phyloP scores from a whole-genome alignment of 768 basidiomycete genomes.

The Tricholoma hemisulphureum region DNA sequence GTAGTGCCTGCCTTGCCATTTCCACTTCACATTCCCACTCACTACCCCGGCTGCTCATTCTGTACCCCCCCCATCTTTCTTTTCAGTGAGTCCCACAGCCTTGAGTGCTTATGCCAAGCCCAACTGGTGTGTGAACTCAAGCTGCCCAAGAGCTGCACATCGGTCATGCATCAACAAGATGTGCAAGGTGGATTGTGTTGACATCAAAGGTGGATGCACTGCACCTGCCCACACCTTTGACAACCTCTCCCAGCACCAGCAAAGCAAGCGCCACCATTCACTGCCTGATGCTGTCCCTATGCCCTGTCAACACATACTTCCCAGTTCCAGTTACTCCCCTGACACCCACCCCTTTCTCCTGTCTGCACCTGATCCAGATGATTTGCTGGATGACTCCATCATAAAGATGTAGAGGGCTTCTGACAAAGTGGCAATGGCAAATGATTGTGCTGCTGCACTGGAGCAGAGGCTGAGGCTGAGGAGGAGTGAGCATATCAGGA shows the following conservation, averaged over 20 bases:
- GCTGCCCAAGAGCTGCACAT: no score
- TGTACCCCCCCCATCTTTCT: no score
- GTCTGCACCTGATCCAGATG: not conserved
- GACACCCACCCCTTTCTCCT: not conserved
- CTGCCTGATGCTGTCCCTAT: not conserved
- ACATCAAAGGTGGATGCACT: not conserved
- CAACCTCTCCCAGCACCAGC: not conserved
- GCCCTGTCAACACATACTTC: not conserved
- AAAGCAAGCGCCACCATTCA: not conserved
- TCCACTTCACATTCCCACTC: no score
- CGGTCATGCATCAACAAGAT: not conserved
- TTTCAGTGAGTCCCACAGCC: no score
- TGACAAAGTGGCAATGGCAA: not conserved
- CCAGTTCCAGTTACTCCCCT: not conserved
- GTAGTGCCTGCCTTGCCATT: no score
- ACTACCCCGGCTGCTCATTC: no score
- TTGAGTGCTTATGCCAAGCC: no score
- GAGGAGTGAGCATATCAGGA: not conserved
- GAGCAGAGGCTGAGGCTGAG: not conserved
- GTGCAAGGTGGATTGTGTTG: not conserved
- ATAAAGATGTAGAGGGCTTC: not conserved
- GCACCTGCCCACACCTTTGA: not conserved
- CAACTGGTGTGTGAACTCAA: no score
- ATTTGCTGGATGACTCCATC: not conserved
- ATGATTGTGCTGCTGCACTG: not conserved